phyloP scores from a whole-genome alignment of 1,284 basidiomycete species.

The Melanopsichium pennsylvanicum region DNA sequence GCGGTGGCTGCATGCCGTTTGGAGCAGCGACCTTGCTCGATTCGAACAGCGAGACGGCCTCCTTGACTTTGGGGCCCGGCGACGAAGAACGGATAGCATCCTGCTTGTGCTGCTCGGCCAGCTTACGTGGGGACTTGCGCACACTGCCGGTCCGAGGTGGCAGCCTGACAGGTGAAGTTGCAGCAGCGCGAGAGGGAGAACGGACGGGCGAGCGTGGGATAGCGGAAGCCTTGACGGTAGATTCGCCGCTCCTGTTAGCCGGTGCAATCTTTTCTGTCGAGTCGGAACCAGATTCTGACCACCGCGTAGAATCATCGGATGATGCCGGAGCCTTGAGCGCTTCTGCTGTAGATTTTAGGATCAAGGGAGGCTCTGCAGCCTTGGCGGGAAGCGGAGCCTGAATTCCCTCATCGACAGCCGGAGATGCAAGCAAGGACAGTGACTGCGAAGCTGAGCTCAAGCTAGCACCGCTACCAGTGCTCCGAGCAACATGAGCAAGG shows the following conservation, averaged over 20 bases:
- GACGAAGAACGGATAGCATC: conserved; percentile 13
- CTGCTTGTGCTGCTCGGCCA: conserved; percentile 28
- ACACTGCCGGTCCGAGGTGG: conserved; percentile 38
- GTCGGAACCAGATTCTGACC: conserved; percentile 35
- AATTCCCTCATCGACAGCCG: neutral
- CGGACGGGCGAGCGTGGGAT: conserved; percentile 41
- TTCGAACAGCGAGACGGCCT: conserved; percentile 14
- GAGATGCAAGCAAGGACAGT: conserved; percentile 5
- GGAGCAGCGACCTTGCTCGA: neutral
- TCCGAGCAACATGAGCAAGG: conserved; percentile 36
- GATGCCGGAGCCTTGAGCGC: neutral
- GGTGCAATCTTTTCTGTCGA: conserved; percentile 25
- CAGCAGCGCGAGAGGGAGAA: conserved; percentile 28
- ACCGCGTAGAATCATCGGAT: conserved; percentile 4
- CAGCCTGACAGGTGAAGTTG: conserved; percentile 25
- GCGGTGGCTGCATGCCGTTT: conserved; percentile 11
- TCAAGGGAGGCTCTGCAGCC: neutral
- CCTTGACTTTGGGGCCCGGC: conserved; percentile 18
- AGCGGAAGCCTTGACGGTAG: conserved; percentile 45
- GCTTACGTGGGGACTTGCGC: conserved; percentile 40
- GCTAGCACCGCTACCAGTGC: conserved; percentile 29
- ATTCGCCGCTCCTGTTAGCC: conserved; percentile 29
- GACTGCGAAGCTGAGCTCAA: conserved; percentile 17
- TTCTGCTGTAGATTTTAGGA: neutral
- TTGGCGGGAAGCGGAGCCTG: neutral